These are phyloP conservation scores for Komagataella kurtzmanii DNA, from an alignment of 805 yeast genomes.

Conservation along the genomic window DNA sequence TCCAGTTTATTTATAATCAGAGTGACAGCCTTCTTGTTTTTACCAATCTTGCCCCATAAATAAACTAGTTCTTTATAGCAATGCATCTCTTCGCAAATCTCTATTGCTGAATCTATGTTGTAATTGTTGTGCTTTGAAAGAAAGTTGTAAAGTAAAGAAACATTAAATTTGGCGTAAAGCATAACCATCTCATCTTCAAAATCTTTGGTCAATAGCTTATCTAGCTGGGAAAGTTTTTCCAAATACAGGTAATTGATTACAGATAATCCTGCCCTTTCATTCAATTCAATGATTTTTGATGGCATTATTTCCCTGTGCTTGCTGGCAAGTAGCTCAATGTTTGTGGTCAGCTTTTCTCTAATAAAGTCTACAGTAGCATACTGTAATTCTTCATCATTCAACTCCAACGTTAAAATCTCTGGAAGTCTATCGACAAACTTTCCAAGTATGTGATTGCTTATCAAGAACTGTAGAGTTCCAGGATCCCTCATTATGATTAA, in stretches of 20 bases:
- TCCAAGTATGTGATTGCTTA: conserved; percentile 48
- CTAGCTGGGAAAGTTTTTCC: conserved; percentile 39
- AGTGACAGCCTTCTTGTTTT: conserved; percentile 58
- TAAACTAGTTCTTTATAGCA: conserved; percentile 66
- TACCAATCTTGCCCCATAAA: conserved; percentile 72
- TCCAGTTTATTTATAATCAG: conserved; percentile 65
- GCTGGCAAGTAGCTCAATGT: conserved; percentile 41
- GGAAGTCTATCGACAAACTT: conserved; percentile 37
- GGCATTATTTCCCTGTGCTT: conserved; percentile 52
- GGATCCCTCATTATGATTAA: conserved; percentile 42
- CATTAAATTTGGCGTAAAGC: conserved; percentile 52
- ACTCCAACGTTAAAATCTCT: conserved; percentile 29
- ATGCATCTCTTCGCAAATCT: conserved; percentile 39
- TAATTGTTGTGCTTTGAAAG: conserved; percentile 47
- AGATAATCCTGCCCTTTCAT: conserved; percentile 28
- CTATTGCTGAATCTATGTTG: conserved; percentile 58
- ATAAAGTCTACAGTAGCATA: conserved; percentile 27
- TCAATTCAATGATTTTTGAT: conserved; percentile 28
- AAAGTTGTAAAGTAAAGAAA: conserved; percentile 41
- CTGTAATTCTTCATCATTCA: conserved; percentile 22
- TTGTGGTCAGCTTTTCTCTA: conserved; percentile 22
- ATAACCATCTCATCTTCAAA: conserved; percentile 58
- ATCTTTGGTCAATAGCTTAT: conserved; percentile 37
- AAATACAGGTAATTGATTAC: conserved; percentile 53
- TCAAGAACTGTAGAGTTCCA: conserved; percentile 40